Evolutionary conservation across 192 early-diverging fungal genomes (phyloP), one percentile per base, ranked within the genome.

Genomic region (Coemansia sp.): DNA sequence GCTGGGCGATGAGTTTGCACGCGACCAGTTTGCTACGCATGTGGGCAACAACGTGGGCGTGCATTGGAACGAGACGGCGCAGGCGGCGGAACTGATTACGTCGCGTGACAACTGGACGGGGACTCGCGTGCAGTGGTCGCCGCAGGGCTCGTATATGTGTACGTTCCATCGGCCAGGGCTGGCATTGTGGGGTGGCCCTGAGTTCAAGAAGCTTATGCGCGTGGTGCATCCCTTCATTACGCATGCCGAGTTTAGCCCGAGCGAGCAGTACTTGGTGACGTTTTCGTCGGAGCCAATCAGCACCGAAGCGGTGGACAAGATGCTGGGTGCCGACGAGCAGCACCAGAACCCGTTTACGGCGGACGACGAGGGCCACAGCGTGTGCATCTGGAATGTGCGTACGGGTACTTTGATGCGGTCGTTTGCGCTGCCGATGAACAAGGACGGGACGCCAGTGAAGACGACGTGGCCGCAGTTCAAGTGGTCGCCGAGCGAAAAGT

Each of bases 131-230:
- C 82, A 90, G 64, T 99, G 96, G 94, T 99, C 97, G 26, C 93
- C 97, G 10, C 80, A 89, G 25, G 97, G 97, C 45, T 90, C 92
- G 19, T 99, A 94, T 77, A 84, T 99, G 56, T 86, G 91, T 39
- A 96, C 97, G 19, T 89, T 96, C 86, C 97, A 99, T 72, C 84
- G 85, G 56, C 93, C 91, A 74, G 97, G 97, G 61, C 87, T 98
- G 51, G 94, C 85, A 26, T 86, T 99, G 65, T 99, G 97, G 97
- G 95, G 97, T 71, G 96, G 96, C 23, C 86, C 89, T 19, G 88
- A 87, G 47, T 97, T 91, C 90, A 88, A 87, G 68, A 91, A 94
- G 82, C 91, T 98, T 59, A 84, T 89, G 65, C 90, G 93, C 23
- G 96, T 98, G 67, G 87, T 89, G 23, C 97, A 99, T 71, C 90